A percentile compares a stretch with the other conserved stretches of the same genome.
These are phyloP conservation scores for Jaltomata sinuosa DNA, from an alignment of 257 asterid genomes.

Conservation along the genomic window DNA sequence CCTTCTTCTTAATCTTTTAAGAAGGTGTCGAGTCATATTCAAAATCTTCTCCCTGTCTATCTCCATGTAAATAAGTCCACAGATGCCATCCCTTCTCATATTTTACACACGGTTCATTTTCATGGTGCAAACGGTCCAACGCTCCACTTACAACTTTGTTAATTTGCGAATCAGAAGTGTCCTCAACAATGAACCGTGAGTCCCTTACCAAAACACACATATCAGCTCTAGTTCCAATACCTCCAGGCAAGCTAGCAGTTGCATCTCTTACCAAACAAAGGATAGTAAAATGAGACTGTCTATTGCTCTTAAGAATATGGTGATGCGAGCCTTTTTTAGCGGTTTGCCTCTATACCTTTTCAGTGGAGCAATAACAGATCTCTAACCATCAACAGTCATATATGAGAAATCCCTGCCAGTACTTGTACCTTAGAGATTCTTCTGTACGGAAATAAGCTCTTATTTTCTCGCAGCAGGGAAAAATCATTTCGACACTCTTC, in stretches of 20 bases:
- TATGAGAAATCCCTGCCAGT: conserved; percentile 88
- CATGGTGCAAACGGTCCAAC: conserved; percentile 40
- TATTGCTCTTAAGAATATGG: too few relatives aligned
- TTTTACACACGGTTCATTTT: too few relatives aligned
- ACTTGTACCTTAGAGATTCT: conserved; percentile 82
- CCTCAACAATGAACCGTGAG: conserved; percentile 84
- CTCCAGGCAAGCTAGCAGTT: conserved; percentile 91
- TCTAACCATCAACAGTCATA: conserved; percentile 75
- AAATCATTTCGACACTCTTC: conserved; percentile 78
- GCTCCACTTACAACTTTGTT: conserved; percentile 93
- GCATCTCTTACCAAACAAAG: conserved; percentile 53
- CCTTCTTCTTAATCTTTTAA: too few relatives aligned
- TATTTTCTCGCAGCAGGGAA: conserved; percentile 77
- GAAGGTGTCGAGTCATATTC: too few relatives aligned
- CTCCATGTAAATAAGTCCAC: not conserved
- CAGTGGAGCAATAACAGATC: too few relatives aligned
- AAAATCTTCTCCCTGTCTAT: too few relatives aligned
- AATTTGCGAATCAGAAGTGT: conserved; percentile 76
- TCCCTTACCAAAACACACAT: conserved; percentile 85
- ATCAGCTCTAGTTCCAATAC: conserved; percentile 88
- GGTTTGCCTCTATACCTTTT: too few relatives aligned
- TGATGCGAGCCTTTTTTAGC: not conserved
- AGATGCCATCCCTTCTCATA: too few relatives aligned
- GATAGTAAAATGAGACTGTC: too few relatives aligned
- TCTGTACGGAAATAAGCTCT: conserved; percentile 71